Conservation (phyloP, 148 eudicot species). For the Hydrangea macrophylla region DNA sequence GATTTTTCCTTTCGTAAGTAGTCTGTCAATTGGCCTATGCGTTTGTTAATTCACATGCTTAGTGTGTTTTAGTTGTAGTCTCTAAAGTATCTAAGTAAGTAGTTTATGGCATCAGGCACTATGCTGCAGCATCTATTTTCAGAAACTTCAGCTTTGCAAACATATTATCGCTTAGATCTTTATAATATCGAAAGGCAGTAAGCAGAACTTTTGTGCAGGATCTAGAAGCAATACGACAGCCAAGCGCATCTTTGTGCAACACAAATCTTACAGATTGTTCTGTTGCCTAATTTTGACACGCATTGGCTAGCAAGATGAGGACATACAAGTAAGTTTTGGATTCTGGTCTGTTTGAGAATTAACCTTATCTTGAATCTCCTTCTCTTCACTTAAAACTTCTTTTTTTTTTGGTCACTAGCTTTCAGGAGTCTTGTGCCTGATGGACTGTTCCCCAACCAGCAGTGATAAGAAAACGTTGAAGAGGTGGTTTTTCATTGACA, state of each 20-base stretch:
- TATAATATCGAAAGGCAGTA: neutral
- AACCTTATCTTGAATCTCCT: neutral
- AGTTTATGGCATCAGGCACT: neutral
- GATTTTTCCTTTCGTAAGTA: no score
- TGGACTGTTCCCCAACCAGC: slow-evolving; percentile 39
- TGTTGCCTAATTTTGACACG: slow-evolving; percentile 7
- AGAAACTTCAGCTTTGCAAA: neutral
- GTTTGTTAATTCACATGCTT: no score
- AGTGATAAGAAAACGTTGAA: slow-evolving; percentile 47
- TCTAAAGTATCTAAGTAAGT: neutral
- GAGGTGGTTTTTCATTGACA: slow-evolving; percentile 64
- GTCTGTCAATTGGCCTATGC: neutral
- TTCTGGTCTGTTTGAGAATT: slow-evolving; percentile 2
- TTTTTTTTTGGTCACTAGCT: slow-evolving; percentile 11
- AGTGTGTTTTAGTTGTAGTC: neutral
- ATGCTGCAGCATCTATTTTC: neutral
- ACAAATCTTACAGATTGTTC: no score
- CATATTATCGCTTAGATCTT: neutral
- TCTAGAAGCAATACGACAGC: neutral
- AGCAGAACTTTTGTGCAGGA: neutral
- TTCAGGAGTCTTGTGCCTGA: slow-evolving; percentile 44
- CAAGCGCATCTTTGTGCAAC: slow-evolving; percentile 13
- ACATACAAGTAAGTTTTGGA: slow-evolving; percentile 21
- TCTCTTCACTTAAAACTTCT: neutral
- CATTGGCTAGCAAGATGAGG: slow-evolving; percentile 9